Conservation (phyloP, 768 basidiomycete genomes). For the Tulasnella sp. region DNA sequence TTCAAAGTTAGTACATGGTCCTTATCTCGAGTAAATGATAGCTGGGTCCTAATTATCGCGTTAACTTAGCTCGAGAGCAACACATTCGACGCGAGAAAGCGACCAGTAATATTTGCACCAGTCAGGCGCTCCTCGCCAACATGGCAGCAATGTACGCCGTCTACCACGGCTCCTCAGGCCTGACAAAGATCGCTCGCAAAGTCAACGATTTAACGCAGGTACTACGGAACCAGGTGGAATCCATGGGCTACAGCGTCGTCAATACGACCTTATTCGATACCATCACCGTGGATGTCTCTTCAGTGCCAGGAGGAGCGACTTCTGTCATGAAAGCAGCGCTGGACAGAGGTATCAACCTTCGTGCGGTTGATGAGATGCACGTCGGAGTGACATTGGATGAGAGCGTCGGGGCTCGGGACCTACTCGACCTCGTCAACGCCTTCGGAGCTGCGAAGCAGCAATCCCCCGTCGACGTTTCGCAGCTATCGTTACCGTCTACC, state of each 20-base stretch:
- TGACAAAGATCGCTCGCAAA: conserved; percentile 74
- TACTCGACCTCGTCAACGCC: conserved; percentile 67
- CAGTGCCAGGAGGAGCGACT: conserved; percentile 43
- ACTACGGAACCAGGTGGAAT: conserved; percentile 54
- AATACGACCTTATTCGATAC: conserved; percentile 88
- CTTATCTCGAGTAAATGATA: background rate
- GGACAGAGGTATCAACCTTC: conserved; percentile 69
- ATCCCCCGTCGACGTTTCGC: conserved; percentile 27
- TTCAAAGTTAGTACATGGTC: conserved; percentile 67
- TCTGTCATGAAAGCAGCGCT: conserved; percentile 60
- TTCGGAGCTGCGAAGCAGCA: conserved; percentile 59
- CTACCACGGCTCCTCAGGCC: conserved; percentile 86
- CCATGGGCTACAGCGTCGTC: conserved; percentile 60
- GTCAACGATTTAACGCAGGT: conserved; percentile 83
- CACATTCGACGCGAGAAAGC: conserved; percentile 97
- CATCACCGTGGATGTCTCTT: conserved; percentile 46
- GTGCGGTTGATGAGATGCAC: conserved; percentile 56
- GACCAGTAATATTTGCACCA: conserved; percentile 97
- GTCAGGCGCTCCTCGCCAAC: conserved; percentile 94
- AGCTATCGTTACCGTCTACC: conserved; percentile 17
- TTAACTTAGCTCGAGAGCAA: conserved; percentile 70
- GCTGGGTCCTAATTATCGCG: background rate
- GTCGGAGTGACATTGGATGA: conserved; percentile 93
- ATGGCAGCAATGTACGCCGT: conserved; percentile 99
- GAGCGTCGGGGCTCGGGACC: conserved; percentile 64